Evolutionary conservation across 768 basidiomycete genomes (phyloP), one percentile per base, ranked within the genome.

Genomic region (Rhodosporidiobolus odoratus): DNA sequence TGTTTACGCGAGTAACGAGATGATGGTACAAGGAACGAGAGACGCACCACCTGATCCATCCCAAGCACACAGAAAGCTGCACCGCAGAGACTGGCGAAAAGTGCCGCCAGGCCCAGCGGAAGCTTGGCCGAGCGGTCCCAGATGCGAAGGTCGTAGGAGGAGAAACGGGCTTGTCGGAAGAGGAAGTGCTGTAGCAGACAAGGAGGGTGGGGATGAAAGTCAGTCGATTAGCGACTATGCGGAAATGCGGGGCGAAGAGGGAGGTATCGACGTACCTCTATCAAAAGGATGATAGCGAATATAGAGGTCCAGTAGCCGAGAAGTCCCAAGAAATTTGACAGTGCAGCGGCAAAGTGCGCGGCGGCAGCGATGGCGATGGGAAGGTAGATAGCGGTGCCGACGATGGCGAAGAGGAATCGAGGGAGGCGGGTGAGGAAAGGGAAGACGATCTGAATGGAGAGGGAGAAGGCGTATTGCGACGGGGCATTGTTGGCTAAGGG

Each of bases 401-500:
- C 72, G 19, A 90, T 73, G 9, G 85, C 84, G 77, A 91, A 87
- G 17, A 89, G 80, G 78, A 88, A 90, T 76, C 89, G 83, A 2
- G 89, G 89, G 12, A 90, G 82, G 67, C 77, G 79, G 17, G 83
- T 81, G 41, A 87, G 81, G 50, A 80, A 82, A 0, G 89, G 89
- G 8, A 88, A 78, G 75, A 87, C 83, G 2, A 88, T 83, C 77
- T 92, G 90, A 72, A 90, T 81, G 77, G 86, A 87, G 67, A 92
- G 83, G 72, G 86, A 85, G 66, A 88, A 84, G 53, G 88, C 90
- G 79, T 96, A 96, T 71, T 92, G 86, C 10, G 89, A 88, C 4
- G 87, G 85, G 1, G 90, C 89, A 54, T 90, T 88, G 80, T 92
- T 93, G 4, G 85, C 89, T 2, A 86, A 85, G 16, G 89, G 85